Conservation (phyloP, 2,329 filamentous ascomycete genomes). For the Neurospora crassa region DNA sequence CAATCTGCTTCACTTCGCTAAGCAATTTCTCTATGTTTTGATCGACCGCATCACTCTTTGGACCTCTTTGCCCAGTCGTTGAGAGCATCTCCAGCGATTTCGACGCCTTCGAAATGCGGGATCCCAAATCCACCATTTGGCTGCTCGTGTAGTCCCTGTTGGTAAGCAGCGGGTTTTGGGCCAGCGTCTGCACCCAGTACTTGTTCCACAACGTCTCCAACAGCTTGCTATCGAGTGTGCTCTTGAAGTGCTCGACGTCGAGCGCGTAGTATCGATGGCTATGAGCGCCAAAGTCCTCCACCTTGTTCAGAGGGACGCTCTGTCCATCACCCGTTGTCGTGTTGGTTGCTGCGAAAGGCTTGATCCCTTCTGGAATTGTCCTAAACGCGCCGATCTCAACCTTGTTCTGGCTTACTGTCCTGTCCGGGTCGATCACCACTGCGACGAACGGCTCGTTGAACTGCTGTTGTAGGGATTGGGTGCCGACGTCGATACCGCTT, state of each 20-base stretch:
- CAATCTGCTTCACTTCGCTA: slow-evolving; percentile 51
- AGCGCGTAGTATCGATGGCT: slow-evolving; percentile 83
- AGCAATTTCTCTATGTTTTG: slow-evolving; percentile 49
- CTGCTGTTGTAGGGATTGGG: slow-evolving; percentile 75
- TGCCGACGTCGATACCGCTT: slow-evolving; percentile 87
- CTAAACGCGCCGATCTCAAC: slow-evolving; percentile 97
- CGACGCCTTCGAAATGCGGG: slow-evolving; percentile 62
- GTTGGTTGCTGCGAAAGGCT: slow-evolving; percentile 26
- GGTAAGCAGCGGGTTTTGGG: slow-evolving; percentile 78
- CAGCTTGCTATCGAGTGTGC: slow-evolving; percentile 75
- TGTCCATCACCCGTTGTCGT: slow-evolving; percentile 46
- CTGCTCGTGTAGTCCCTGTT: slow-evolving; percentile 91
- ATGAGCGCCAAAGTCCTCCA: slow-evolving; percentile 92
- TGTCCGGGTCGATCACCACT: slow-evolving; percentile 91
- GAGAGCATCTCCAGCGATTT: neutral
- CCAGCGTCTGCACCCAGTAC: slow-evolving; percentile 96
- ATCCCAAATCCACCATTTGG: slow-evolving; percentile 80
- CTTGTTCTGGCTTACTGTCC: slow-evolving; percentile 87
- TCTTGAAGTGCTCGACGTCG: slow-evolving; percentile 91
- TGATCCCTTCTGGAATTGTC: slow-evolving; percentile 73
- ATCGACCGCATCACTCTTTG: neutral
- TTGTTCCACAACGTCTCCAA: slow-evolving; percentile 94
- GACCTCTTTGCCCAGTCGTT: neutral
- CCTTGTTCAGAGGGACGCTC: slow-evolving; percentile 83
- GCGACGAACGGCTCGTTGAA: slow-evolving; percentile 88